Conservation (phyloP, 306 rosid genomes). For the Abrus pulchellus region DNA sequence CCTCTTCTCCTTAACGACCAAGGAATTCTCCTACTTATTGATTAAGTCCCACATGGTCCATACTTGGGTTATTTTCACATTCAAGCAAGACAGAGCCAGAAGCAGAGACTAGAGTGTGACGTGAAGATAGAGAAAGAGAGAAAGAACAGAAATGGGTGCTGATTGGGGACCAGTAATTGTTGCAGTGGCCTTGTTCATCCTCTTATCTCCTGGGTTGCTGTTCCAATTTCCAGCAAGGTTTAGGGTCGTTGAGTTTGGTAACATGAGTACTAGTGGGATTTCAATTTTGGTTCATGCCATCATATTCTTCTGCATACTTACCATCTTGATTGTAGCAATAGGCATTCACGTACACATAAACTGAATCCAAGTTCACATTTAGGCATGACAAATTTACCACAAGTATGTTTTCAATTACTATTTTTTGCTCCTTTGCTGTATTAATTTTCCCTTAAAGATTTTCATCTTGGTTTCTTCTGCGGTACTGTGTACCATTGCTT, state of each 20-base stretch:
- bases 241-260: conserved; percentile 90
- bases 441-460: neutral
- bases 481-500: conserved; percentile 31
- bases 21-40: conserved; percentile 63
- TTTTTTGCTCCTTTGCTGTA: neutral
- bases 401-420: conserved; percentile 6
- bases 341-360: conserved; percentile 88
- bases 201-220: conserved; percentile 89
- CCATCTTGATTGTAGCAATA: conserved; percentile 80
- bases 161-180: conserved; percentile 96
- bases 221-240: conserved; percentile 85
- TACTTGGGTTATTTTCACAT: conserved; percentile 23
- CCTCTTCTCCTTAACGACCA: conserved; percentile 77
- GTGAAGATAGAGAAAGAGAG: conserved; percentile 1
- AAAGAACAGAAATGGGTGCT: conserved; percentile 62
- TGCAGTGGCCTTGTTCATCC: conserved; percentile 82
- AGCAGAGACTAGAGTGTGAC: neutral
- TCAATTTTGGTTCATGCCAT: conserved; percentile 92
- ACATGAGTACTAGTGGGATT: conserved; percentile 95
- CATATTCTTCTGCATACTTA: conserved; percentile 80
- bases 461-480: conserved; percentile 29
- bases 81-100: neutral
- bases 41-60: conserved; percentile 39
- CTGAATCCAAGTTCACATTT: conserved; percentile 38
- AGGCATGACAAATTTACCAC: neutral